A percentile compares a stretch with the other conserved stretches of the same genome.
These are phyloP conservation scores for Vitis riparia DNA, from an alignment of 164 flowering plant species.

Conservation along the genomic window DNA sequence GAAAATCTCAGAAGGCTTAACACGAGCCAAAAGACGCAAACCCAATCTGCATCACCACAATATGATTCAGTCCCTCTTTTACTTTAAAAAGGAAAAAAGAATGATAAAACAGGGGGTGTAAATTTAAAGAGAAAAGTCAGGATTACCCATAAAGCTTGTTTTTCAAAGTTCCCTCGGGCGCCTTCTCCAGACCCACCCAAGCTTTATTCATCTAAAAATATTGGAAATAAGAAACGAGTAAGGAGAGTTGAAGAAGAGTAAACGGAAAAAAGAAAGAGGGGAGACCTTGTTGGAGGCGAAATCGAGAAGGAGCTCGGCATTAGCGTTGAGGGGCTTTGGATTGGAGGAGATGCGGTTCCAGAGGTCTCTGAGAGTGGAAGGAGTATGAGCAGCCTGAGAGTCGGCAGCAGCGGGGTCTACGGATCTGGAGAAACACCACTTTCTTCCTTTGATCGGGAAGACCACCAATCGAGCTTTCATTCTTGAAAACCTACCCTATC, in stretches of 20 bases:
- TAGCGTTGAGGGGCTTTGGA: conserved; percentile 38
- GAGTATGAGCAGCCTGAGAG: conserved; percentile 31
- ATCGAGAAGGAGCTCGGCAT: conserved; percentile 64
- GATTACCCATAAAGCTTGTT: conserved; percentile 72
- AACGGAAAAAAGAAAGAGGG: background rate
- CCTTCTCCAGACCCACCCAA: conserved; percentile 74
- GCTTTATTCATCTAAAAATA: conserved; percentile 70
- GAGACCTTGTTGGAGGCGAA: conserved; percentile 71
- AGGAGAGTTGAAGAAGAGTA: background rate
- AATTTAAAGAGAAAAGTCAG: background rate
- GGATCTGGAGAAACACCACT: conserved; percentile 82
- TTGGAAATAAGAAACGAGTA: background rate
- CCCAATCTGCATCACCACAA: conserved; percentile 57
- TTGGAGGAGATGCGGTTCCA: conserved; percentile 53
- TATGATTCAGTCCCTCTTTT: background rate
- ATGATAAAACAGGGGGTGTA: background rate
- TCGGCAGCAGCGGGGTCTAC: conserved; percentile 29
- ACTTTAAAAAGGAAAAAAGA: background rate
- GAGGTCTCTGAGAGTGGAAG: conserved; percentile 59
- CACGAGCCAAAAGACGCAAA: conserved; percentile 61
- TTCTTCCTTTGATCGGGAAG: conserved; percentile 80
- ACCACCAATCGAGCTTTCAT: conserved; percentile 84
- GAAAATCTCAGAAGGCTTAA: conserved; percentile 88
- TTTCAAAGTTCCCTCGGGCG: conserved; percentile 77
- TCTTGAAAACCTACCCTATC: background rate